Conservation (phyloP, 1,284 basidiomycete genomes). For the Schizophyllum amplum region DNA sequence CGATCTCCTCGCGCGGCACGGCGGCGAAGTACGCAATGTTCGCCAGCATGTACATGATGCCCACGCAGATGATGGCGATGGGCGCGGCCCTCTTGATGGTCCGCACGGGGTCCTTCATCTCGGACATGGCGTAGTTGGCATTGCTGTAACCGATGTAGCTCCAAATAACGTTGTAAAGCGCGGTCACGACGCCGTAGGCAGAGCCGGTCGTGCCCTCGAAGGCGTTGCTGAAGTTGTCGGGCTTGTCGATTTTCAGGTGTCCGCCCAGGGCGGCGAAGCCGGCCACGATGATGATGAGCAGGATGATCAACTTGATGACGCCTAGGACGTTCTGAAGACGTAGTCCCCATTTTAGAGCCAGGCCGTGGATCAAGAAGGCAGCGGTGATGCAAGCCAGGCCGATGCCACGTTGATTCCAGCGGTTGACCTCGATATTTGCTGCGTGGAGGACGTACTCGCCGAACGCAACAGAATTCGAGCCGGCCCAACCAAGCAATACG, state of each 20-base stretch:
- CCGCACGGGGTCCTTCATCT: slow-evolving; percentile 54
- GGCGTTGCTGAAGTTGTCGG: slow-evolving; percentile 9
- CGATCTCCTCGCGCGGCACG: slow-evolving; percentile 56
- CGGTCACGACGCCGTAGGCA: slow-evolving; percentile 49
- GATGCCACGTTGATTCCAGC: slow-evolving; percentile 38
- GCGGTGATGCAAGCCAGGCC: slow-evolving; percentile 52
- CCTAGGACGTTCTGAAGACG: slow-evolving; percentile 61
- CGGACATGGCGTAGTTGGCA: slow-evolving; percentile 65
- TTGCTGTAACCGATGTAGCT: slow-evolving; percentile 61
- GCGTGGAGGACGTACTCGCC: slow-evolving; percentile 56
- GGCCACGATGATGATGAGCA: slow-evolving; percentile 44
- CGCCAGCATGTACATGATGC: slow-evolving; percentile 48
- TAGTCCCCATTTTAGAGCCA: slow-evolving; percentile 46
- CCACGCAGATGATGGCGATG: slow-evolving; percentile 47
- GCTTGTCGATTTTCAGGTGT: slow-evolving; percentile 9
- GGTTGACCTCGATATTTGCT: slow-evolving; percentile 32
- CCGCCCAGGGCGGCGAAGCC: slow-evolving; percentile 35
- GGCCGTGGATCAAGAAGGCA: slow-evolving; percentile 51
- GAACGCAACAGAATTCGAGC: slow-evolving; percentile 52
- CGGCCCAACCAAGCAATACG: slow-evolving; percentile 40
- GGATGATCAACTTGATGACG: slow-evolving; percentile 52
- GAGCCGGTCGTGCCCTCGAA: slow-evolving; percentile 23
- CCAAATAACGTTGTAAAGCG: slow-evolving; percentile 64
- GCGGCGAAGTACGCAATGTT: slow-evolving; percentile 66
- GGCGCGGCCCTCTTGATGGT: slow-evolving; percentile 64